phyloP scores from a whole-genome alignment of 768 basidiomycete species.

The Mycena haematopus region DNA sequence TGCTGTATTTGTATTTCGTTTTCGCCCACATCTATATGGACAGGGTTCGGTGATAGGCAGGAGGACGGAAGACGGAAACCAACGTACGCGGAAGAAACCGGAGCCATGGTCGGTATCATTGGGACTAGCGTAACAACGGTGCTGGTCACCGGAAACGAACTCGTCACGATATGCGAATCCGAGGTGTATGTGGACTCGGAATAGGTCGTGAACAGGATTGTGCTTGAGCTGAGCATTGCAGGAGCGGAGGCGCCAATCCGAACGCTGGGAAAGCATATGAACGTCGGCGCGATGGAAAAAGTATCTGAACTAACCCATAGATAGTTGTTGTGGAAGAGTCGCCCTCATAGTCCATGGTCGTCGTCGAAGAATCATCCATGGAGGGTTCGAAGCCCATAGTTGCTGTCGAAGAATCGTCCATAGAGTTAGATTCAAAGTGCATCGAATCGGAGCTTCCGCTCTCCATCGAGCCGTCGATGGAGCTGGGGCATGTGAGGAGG shows the following conservation, averaged over 20 bases:
- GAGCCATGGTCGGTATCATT: neutral
- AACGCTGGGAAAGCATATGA: neutral
- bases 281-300: neutral
- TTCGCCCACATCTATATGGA: neutral
- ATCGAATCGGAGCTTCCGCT: too few species aligned
- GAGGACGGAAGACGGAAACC: neutral
- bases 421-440: too few species aligned
- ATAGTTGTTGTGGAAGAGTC: neutral
- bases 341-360: too few species aligned
- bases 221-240: conserved; percentile 2
- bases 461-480: neutral
- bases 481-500: too few species aligned
- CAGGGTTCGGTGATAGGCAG: too few species aligned
- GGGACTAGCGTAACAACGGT: conserved; percentile 7
- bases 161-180: conserved; percentile 5
- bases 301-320: conserved; percentile 2
- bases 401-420: neutral
- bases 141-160: neutral
- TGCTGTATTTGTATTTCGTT: neutral
- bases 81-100: neutral
- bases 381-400: too few species aligned
- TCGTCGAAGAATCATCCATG: neutral
- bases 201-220: conserved; percentile 1
- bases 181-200: neutral
- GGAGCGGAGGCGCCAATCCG: conserved; percentile 8